Evolutionary conservation across 2,329 filamentous ascomycete genomes (phyloP), one percentile per base, ranked within the genome.

Genomic region (Coniochaeta hoffmannii): DNA sequence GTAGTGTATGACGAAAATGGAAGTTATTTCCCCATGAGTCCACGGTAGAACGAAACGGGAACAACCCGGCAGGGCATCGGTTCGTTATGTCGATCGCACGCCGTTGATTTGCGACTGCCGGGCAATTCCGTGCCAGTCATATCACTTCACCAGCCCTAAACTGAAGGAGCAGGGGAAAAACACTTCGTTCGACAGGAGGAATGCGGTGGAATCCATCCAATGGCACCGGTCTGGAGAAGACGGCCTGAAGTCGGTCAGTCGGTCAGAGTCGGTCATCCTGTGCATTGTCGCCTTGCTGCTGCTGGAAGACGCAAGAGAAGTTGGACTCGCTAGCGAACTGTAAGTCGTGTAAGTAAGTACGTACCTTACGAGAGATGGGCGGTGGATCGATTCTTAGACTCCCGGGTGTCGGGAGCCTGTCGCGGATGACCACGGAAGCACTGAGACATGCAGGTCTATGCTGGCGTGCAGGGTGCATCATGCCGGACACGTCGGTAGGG

Each of bases 391-490:
- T 36, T 14, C 11, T 46, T 28, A 22, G 11, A 19, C 19, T 7
- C 30, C 12, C 12, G 7, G 30, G 30, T 7, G 30, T 15, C 22
- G 49, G 6, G 5, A 24, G 19, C 49, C 49, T 51, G 28, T 51
- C 49, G n/a, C 28, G 49, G 31, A 51, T 34, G 49, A 32, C 49
- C 49, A 51, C 49, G 49, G 49, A 34, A 22, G n/a, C 49, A 51
- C 49, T 19, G 49, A 34, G 49, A 31, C 49, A 2, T 51, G 49
- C 49, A 51, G 17, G 49, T 19, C 49, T 34, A 51, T 51, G 49
- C 26, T 30, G 46, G 30, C 46, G 5, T 50, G 46, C 46, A 50
- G 46, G 30, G 30, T 50, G 46, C 46, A 50, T 30, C 46, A 50
- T 32, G 46, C 15, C 46, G 30, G 44, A 28, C 28, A 50, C 46